A percentile compares a stretch with the other conserved stretches of the same genome.
phyloP scores from a whole-genome alignment of 495 filamentous ascomycete species.

The Chaetomium tenue region DNA sequence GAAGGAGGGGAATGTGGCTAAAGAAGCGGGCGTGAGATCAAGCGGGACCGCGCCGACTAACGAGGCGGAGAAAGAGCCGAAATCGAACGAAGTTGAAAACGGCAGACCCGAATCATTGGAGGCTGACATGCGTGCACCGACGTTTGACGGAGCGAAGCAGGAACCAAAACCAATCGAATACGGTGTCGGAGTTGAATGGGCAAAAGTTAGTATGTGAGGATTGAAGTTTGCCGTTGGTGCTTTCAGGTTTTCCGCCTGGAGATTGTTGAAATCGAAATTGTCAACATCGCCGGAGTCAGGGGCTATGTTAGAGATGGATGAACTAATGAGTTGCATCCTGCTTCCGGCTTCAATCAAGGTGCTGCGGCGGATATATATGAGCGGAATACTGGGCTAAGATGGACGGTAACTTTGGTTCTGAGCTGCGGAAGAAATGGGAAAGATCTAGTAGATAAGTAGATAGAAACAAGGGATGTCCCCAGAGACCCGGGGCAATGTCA shows the following conservation, averaged over 20 bases:
- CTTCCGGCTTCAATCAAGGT: constrained; percentile 1
- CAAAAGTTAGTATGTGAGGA: constrained; percentile 1
- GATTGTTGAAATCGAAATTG: constrained; percentile 2
- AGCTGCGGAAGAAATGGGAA: background rate
- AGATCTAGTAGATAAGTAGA: background rate
- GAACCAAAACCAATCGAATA: background rate
- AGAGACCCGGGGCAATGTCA: background rate
- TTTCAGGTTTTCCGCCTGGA: background rate
- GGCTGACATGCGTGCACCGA: background rate
- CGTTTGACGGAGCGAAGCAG: background rate
- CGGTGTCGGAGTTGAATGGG: background rate
- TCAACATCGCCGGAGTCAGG: background rate
- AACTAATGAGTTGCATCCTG: constrained; percentile 2
- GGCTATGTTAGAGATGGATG: background rate
- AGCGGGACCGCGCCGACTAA: background rate
- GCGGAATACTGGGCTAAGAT: background rate
- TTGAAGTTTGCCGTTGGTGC: background rate
- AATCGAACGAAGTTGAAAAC: background rate
- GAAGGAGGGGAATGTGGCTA: background rate
- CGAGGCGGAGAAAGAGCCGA: background rate
- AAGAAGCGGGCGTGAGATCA: background rate
- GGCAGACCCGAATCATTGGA: background rate
- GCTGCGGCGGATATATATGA: background rate
- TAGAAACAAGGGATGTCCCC: background rate
- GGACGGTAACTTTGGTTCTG: background rate